phyloP scores from a whole-genome alignment of 2,329 filamentous ascomycete genomes.

The Diplodia intermedia region DNA sequence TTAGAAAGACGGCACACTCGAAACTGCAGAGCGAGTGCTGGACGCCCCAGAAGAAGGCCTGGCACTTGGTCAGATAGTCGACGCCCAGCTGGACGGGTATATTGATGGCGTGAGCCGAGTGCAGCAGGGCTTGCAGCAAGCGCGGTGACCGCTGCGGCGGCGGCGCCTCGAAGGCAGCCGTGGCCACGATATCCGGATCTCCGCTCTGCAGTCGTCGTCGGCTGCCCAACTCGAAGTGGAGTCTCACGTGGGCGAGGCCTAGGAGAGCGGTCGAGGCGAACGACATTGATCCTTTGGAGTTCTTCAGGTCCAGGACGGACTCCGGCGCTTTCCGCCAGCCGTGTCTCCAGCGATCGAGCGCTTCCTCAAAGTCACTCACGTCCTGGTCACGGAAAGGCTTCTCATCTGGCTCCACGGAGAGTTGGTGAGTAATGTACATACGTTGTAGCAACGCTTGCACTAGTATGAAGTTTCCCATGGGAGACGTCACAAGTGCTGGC shows the following conservation, averaged over 20 bases:
- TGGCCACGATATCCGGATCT: conserved; percentile 3
- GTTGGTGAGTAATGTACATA: conserved; percentile 11
- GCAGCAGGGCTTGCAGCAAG: conserved; percentile 11
- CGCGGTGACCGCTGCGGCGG: conserved; percentile 14
- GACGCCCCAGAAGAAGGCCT: conserved; percentile 21
- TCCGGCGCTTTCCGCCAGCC: conserved; percentile 20
- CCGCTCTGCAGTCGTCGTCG: conserved; percentile 28
- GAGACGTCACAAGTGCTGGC: conserved; percentile 3
- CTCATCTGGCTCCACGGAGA: conserved; percentile 34
- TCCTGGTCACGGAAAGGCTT: conserved; percentile 18
- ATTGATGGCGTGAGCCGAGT: conserved; percentile 19
- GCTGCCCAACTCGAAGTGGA: conserved; percentile 9
- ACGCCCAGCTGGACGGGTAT: conserved; percentile 25
- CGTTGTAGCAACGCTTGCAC: conserved; percentile 15
- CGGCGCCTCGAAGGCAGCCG: conserved; percentile 7
- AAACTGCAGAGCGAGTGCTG: conserved; percentile 13
- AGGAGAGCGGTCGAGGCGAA: conserved; percentile 19
- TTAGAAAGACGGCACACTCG: conserved; percentile 19
- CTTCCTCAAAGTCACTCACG: conserved; percentile 8
- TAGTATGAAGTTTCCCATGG: conserved; percentile 20
- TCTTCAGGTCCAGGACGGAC: conserved; percentile 13
- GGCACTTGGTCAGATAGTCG: conserved; percentile 15
- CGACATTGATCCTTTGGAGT: conserved; percentile 15
- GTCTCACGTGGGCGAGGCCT: conserved; percentile 15
- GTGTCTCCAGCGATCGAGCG: conserved; percentile 16